A percentile compares a stretch with the other conserved stretches of the same genome.
phyloP scores from a whole-genome alignment of 2,329 filamentous ascomycete genomes.

The Whalleya microplaca region DNA sequence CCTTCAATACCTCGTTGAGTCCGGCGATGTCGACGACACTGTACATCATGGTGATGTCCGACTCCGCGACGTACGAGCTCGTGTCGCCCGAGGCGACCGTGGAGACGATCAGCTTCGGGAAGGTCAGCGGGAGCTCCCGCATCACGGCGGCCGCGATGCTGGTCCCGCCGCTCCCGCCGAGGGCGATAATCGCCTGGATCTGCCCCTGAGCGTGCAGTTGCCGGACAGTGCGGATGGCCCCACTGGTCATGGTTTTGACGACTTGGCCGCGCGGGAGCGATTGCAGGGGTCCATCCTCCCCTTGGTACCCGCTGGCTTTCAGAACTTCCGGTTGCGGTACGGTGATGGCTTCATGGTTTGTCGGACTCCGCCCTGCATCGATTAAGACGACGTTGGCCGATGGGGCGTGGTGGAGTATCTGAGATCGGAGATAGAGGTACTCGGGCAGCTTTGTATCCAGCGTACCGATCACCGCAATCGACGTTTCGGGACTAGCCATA shows the following conservation, averaged over 20 bases:
- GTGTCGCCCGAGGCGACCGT: conserved; percentile 72
- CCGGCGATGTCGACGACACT: conserved; percentile 73
- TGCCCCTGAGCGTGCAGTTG: conserved; percentile 40
- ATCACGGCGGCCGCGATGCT: conserved; percentile 64
- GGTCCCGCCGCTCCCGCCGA: conserved; percentile 67
- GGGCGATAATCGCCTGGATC: conserved; percentile 61
- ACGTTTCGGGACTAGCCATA: conserved; percentile 22
- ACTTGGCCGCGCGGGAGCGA: conserved; percentile 56
- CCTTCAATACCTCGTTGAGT: conserved; percentile 60
- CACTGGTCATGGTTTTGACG: conserved; percentile 57
- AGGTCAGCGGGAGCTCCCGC: conserved; percentile 64
- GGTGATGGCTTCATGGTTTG: conserved; percentile 48
- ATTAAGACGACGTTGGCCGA: conserved; percentile 52
- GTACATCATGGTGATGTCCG: conserved; percentile 72
- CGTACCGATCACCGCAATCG: conserved; percentile 58
- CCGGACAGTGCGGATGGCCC: conserved; percentile 47
- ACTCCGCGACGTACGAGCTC: conserved; percentile 66
- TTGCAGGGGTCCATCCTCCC: conserved; percentile 37
- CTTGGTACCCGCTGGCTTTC: conserved; percentile 43
- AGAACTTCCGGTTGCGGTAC: conserved; percentile 27
- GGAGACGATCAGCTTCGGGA: conserved; percentile 72
- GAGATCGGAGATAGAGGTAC: conserved; percentile 53
- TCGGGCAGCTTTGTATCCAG: conserved; percentile 67
- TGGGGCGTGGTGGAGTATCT: conserved; percentile 38
- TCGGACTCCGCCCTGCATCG: conserved; percentile 56